phyloP scores from a whole-genome alignment of 2,329 filamentous ascomycete genomes.

The Sporothrix sp. region DNA sequence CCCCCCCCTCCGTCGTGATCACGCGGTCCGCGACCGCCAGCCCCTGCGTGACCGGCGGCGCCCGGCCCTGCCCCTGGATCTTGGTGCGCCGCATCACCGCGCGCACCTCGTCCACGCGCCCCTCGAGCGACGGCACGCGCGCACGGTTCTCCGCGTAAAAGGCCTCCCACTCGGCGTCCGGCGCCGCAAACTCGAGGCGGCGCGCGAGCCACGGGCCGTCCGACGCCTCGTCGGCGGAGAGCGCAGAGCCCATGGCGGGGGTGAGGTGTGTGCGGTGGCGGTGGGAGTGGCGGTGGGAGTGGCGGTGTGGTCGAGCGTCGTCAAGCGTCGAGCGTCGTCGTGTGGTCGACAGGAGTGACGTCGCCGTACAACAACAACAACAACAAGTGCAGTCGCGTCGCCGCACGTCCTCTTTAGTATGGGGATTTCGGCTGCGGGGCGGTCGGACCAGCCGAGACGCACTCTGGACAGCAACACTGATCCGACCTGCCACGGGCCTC shows the following conservation, averaged over 20 bases:
- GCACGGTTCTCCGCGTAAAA: background rate
- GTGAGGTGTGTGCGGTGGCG: background rate
- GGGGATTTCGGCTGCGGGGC: too few species aligned
- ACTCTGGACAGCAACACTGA: too few species aligned
- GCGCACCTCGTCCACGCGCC: background rate
- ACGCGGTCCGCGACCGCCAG: background rate
- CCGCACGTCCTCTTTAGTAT: too few species aligned
- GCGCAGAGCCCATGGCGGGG: conserved; percentile 1
- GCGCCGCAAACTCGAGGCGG: background rate
- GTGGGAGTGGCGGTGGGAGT: background rate
- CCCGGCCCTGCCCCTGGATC: background rate
- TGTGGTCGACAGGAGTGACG: too few species aligned
- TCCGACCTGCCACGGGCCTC: too few species aligned
- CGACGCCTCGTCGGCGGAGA: background rate
- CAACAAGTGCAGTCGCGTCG: too few species aligned
- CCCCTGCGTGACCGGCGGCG: background rate
- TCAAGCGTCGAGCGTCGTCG: too few species aligned
- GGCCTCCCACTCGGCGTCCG: background rate
- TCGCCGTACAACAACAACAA: too few species aligned
- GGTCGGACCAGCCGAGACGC: too few species aligned
- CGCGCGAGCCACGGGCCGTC: background rate
- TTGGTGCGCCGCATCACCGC: conserved; percentile 1
- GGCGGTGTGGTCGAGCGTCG: too few species aligned
- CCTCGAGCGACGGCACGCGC: background rate
- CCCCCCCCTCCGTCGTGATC: background rate